These are phyloP conservation scores for Cudoniella acicularis DNA, from an alignment of 495 filamentous ascomycete genomes.

Conservation along the genomic window DNA sequence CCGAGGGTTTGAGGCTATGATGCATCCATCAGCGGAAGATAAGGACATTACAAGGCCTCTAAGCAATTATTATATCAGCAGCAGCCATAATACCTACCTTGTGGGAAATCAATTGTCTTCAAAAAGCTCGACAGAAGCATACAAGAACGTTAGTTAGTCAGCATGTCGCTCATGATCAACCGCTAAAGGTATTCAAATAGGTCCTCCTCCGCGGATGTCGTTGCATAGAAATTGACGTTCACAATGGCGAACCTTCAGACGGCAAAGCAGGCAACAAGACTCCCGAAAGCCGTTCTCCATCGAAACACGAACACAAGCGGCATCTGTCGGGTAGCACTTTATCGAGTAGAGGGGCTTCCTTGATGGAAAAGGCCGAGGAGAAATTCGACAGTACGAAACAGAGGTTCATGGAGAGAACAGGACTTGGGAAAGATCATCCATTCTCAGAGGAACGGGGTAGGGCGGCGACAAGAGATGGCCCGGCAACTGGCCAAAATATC, in stretches of 20 bases:
- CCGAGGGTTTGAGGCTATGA: constrained; percentile 15
- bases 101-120: constrained; percentile 90
- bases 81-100: constrained; percentile 93
- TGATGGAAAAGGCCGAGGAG: constrained; percentile 18
- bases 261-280: constrained; percentile 4
- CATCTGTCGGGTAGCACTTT: constrained; percentile 21
- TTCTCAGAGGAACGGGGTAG: constrained; percentile 3
- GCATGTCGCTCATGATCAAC: not conserved
- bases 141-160: constrained; percentile 63
- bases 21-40: not conserved
- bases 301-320: constrained; percentile 17
- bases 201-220: constrained; percentile 77
- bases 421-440: not conserved
- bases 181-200: constrained; percentile 30
- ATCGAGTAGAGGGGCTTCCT: constrained; percentile 17
- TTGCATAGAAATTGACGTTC: constrained; percentile 94
- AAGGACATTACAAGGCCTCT: constrained; percentile 48
- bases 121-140: constrained; percentile 73
- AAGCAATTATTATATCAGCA: constrained; percentile 85
- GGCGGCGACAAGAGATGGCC: constrained; percentile 3
- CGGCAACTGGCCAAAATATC: constrained; percentile 2
- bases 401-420: constrained; percentile 8
- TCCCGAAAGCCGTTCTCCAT: constrained; percentile 3
- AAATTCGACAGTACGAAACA: constrained; percentile 16
- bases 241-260: constrained; percentile 69